Evolutionary conservation across 257 asterid genomes (phyloP).

Genomic region (Penstemon eatonii): DNA sequence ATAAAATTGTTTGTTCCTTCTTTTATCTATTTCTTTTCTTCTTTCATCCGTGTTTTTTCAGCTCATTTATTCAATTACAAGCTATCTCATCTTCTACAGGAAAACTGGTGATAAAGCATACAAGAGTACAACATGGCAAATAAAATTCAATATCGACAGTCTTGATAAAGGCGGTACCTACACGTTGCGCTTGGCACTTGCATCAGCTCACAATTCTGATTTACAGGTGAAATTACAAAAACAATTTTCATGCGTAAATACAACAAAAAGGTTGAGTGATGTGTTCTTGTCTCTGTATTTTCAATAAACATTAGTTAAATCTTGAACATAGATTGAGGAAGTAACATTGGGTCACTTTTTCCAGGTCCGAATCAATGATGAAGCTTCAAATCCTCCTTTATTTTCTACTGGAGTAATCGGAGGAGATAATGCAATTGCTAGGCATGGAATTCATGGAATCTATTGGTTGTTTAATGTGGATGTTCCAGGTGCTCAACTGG

Average conservation of each 20-base stretch:
- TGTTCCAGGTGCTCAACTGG: slow-evolving; percentile 36
- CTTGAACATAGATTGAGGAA: neutral
- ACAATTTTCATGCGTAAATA: neutral
- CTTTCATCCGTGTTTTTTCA: neutral
- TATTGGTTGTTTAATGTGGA: slow-evolving; percentile 57
- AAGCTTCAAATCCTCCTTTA: slow-evolving; percentile 42
- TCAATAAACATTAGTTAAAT: neutral
- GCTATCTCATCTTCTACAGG: slow-evolving; percentile 35
- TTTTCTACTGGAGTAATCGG: slow-evolving; percentile 63
- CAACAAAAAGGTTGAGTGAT: too few relatives aligned
- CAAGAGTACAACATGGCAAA: slow-evolving; percentile 68
- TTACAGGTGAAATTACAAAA: slow-evolving; percentile 43
- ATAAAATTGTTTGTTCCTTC: neutral
- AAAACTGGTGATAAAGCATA: slow-evolving; percentile 43
- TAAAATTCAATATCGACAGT: slow-evolving; percentile 42
- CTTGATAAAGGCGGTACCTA: slow-evolving; percentile 39
- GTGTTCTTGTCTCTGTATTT: neutral
- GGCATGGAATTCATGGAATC: slow-evolving; percentile 82
- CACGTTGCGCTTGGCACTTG: slow-evolving; percentile 68
- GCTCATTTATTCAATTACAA: neutral
- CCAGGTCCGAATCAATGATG: slow-evolving; percentile 63
- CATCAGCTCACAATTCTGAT: slow-evolving; percentile 56
- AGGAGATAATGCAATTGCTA: slow-evolving; percentile 65
- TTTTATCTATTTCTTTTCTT: neutral
- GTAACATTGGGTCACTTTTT: neutral